Base-by-base conservation (phyloP, 176 grass and related monocot species). In the Phragmites australis region DNA sequence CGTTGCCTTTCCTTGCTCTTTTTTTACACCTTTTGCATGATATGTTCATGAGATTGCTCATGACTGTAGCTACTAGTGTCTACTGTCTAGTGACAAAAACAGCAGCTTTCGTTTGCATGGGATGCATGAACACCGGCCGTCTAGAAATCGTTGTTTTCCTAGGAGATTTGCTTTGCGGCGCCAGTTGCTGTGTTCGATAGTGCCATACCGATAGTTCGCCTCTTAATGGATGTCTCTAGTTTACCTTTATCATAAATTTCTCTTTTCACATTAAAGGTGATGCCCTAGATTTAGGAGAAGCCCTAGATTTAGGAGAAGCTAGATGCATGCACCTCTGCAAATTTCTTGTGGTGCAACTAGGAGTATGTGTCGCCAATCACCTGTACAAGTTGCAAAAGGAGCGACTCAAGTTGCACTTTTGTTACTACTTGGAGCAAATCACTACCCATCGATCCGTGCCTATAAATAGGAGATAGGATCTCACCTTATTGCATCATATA, bases 381-480 rank as follows among this genome's bases (percentile, higher is more conserved):
- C 21, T 51, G 18, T 53, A 39, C 66, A 81, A 76, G 54, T 81
- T 75, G 82, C 46, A 63, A 37, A 89, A 64, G 64, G 19, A 10
- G 4, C 23, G n/a, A 27, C 55, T 18, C 87, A 81, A 89, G 26
- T 85, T 75, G 81, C 69, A n/a, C 4, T n/a, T n/a, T n/a, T n/a
- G n/a, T n/a, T n/a, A n/a, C n/a, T n/a, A n/a, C n/a, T n/a, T n/a
- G n/a, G n/a, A n/a, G n/a, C n/a, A n/a, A n/a, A n/a, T n/a, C n/a
- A n/a, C n/a, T n/a, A 54, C 43, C 9, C 45, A 62, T 41, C 27
- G 15, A 53, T 83, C 25, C 40, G 21, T 2, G 21, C 75, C 80
- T 90, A 90, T 90, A 90, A 90, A 84, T 75, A 60, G 45, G 25
- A 49, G 8, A 8, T 18, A 41, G 43, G 44, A 70, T 64, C 4